Evolutionary conservation across 2,329 filamentous ascomycete species (phyloP).

Genomic region (Cryphonectria naterciae): DNA sequence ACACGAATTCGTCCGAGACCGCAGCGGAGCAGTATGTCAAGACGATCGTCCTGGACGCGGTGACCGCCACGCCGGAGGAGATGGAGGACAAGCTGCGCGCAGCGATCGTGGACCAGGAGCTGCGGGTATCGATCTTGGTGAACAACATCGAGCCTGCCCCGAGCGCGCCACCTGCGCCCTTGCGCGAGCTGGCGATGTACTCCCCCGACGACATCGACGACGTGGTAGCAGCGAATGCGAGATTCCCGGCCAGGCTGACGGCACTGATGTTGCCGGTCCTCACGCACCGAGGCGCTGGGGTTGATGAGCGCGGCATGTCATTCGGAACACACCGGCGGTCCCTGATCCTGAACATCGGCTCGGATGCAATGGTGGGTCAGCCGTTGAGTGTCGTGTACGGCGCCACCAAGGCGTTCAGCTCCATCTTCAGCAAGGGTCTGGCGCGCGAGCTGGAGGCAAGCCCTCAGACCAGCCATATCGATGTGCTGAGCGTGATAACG

Average conservation of each 20-base stretch:
- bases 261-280: slow-evolving; percentile 36
- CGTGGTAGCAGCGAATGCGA: slow-evolving; percentile 39
- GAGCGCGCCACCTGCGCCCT: slow-evolving; percentile 33
- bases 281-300: slow-evolving; percentile 27
- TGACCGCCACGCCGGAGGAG: slow-evolving; percentile 36
- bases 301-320: slow-evolving; percentile 10
- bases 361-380: slow-evolving; percentile 33
- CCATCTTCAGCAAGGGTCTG: slow-evolving; percentile 35
- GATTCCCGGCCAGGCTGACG: slow-evolving; percentile 43
- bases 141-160: slow-evolving; percentile 41
- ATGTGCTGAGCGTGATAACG: slow-evolving; percentile 37
- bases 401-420: slow-evolving; percentile 40
- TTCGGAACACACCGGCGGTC: slow-evolving; percentile 30
- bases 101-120: slow-evolving; percentile 29
- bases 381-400: slow-evolving; percentile 39
- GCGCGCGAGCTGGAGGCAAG: slow-evolving; percentile 36
- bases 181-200: slow-evolving; percentile 36
- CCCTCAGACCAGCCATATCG: slow-evolving; percentile 34
- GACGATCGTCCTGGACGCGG: slow-evolving; percentile 38
- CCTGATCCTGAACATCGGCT: slow-evolving; percentile 39
- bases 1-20: slow-evolving; percentile 10
- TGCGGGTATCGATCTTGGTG: slow-evolving; percentile 39
- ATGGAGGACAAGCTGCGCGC: slow-evolving; percentile 33
- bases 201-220: slow-evolving; percentile 37
- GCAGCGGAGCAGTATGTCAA: slow-evolving; percentile 35